Conservation (phyloP, 2,329 filamentous ascomycete genomes). For the Aureobasidium sp. region DNA sequence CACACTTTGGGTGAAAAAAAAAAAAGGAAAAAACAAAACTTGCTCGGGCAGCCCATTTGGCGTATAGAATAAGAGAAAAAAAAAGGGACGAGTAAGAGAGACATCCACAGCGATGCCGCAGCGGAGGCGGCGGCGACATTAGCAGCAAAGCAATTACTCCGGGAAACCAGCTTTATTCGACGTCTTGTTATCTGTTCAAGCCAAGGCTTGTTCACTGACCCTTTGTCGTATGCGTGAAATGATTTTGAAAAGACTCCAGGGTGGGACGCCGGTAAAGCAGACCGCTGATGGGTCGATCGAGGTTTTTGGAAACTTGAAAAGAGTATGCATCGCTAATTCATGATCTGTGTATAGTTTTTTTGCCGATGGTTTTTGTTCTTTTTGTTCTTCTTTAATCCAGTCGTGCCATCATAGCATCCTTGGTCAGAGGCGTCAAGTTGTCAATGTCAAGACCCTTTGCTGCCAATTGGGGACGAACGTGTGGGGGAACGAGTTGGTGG, state of each 20-base stretch:
- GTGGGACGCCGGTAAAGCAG: conserved; percentile 11
- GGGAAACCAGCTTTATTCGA: not conserved
- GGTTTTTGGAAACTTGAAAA: conserved; percentile 11
- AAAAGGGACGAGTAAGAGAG: conserved; percentile 1
- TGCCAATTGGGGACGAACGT: conserved; percentile 67
- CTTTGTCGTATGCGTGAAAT: conserved; percentile 6
- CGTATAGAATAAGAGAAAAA: not conserved
- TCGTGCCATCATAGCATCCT: conserved; percentile 95
- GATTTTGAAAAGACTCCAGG: conserved; percentile 1
- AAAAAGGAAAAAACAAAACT: conserved; percentile 10
- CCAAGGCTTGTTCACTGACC: not conserved
- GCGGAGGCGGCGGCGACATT: not conserved
- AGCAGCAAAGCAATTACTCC: conserved; percentile 12
- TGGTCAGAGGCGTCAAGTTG: conserved; percentile 82
- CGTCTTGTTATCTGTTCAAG: conserved; percentile 1
- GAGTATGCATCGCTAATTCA: conserved; percentile 17
- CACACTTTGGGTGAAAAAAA: conserved; percentile 3
- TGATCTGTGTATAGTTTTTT: conserved; percentile 14
- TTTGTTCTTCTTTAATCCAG: conserved; percentile 60
- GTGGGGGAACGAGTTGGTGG: conserved; percentile 74
- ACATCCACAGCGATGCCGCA: conserved; percentile 11
- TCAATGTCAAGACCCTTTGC: conserved; percentile 80
- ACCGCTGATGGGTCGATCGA: conserved; percentile 9
- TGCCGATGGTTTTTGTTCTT: conserved; percentile 1
- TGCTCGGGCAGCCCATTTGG: not conserved